These are phyloP conservation scores for Cicer cuneatum DNA, from an alignment of 306 rosid species.

Conservation along the genomic window DNA sequence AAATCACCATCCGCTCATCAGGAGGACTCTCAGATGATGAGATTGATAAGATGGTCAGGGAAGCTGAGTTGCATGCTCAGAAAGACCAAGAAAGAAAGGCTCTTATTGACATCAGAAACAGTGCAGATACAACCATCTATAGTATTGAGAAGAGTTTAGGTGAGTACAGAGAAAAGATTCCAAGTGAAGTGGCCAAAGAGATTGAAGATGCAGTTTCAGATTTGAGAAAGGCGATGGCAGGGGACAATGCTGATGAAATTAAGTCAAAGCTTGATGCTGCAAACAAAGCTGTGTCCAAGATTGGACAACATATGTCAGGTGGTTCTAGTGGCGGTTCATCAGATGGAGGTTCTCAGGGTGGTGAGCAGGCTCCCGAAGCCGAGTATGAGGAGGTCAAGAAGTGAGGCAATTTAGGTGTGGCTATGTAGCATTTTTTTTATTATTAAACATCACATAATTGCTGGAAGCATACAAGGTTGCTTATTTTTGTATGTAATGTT, in stretches of 20 bases:
- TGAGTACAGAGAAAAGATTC: conserved; percentile 86
- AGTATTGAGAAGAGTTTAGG: conserved; percentile 86
- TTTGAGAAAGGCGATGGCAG: conserved; percentile 67
- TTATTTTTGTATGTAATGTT: conserved; percentile 48
- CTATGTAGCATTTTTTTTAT: background rate
- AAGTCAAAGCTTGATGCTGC: conserved; percentile 81
- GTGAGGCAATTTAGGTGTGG: conserved; percentile 37
- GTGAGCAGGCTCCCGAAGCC: conserved; percentile 86
- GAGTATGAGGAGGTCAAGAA: conserved; percentile 95
- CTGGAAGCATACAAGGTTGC: conserved; percentile 20
- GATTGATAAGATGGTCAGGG: conserved; percentile 87
- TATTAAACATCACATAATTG: conserved; percentile 26
- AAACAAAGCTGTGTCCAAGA: conserved; percentile 90
- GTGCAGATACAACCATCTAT: conserved; percentile 84
- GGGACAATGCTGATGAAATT: conserved; percentile 70
- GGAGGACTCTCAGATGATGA: conserved; percentile 92
- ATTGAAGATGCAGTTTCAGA: conserved; percentile 83
- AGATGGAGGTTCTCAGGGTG: conserved; percentile 77
- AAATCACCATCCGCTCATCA: conserved; percentile 87
- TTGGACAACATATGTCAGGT: conserved; percentile 87
- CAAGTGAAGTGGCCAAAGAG: conserved; percentile 78
- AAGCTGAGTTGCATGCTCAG: conserved; percentile 91
- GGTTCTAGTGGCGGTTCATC: conserved; percentile 69
- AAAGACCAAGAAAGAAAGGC: conserved; percentile 86
- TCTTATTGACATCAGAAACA: conserved; percentile 81